Base-by-base conservation (phyloP, 352 stramenopile species). In the Elongisporangium senticosum region DNA sequence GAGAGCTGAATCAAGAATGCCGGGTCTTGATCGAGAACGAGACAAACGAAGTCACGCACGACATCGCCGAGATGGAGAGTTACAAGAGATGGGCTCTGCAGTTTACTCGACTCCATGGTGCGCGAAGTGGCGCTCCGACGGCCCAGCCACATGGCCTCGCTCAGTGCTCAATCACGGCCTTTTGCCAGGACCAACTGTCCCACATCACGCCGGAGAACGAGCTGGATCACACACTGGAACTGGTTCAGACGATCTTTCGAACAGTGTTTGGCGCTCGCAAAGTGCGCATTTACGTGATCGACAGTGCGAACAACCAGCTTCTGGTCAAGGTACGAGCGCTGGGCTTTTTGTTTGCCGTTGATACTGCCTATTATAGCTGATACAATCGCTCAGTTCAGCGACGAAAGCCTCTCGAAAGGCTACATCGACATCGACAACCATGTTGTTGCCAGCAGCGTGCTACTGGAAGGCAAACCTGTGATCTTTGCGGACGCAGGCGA, bases 181-280 rank as follows among this genome's bases (percentile, higher is more conserved):
- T 89, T 58, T 87, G 75, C 68, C 88, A 89, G 28, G 80, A 93
- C 26, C 72, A 86, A 40, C 77, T 90, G n/a, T 64, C 82, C 13
- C 83, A 83, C 48, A 85, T 93, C 22, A 82, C 77, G 14, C 83
- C 83, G 0, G 83, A 93, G 50, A 86, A 89, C 43, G 83, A 93
- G 57, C 62, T 90, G 0, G 80, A 93, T 58, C 80, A 90, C 52
- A 89, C 81, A 3, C 69, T 90, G 2, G 83, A 93, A 61, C 81
- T 83, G 51, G 58, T 87, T 58, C 79, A 87, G 62, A 76, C 67
- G 15, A 70, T 77, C 0, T 63, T 93, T 14, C 79, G 67, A 11
- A 68, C 64, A 3, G 71, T 78, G 56, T 93, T 93, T 55, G 72
- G 67, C 5, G 81, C 80, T 26, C 64, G 74, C 1, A 75, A 70